Evolutionary conservation across 2,329 filamentous ascomycete species (phyloP).

Genomic region (Curvularia eragrostidis): DNA sequence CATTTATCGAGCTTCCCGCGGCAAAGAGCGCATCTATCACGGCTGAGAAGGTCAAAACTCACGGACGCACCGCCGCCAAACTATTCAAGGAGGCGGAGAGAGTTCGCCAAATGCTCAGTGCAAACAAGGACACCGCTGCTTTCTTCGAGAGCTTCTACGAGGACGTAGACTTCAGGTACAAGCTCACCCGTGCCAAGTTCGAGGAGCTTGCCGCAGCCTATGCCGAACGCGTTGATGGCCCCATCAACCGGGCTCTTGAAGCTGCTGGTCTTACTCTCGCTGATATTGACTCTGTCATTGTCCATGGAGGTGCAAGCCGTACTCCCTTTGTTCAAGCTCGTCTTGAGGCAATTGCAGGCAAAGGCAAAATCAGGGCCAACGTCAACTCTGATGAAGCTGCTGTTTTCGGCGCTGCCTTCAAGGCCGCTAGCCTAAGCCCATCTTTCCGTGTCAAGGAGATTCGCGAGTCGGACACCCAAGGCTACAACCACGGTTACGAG

Average conservation of each 20-base stretch:
- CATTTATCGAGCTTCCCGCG: conserved; percentile 72
- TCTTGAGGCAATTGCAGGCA: conserved; percentile 76
- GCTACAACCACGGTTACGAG: conserved; percentile 76
- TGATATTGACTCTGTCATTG: conserved; percentile 87
- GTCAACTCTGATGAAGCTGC: conserved; percentile 98
- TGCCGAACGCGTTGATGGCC: conserved; percentile 70
- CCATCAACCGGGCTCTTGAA: conserved; percentile 76
- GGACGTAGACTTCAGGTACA: conserved; percentile 92
- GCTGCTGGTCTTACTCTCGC: conserved; percentile 73
- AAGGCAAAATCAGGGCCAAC: conserved; percentile 85
- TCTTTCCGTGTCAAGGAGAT: conserved; percentile 99
- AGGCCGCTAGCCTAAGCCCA: conserved; percentile 87
- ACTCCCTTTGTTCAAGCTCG: conserved; percentile 94
- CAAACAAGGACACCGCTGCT: conserved; percentile 80
- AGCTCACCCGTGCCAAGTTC: conserved; percentile 79
- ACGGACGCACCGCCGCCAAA: conserved; percentile 87
- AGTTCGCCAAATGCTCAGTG: conserved; percentile 86
- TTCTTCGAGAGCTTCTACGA: conserved; percentile 91
- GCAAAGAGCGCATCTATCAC: conserved; percentile 70
- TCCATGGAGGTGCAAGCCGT: conserved; percentile 87
- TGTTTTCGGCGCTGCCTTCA: conserved; percentile 94
- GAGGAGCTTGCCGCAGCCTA: conserved; percentile 77
- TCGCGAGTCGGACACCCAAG: conserved; percentile 75
- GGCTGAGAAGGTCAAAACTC: conserved; percentile 68
- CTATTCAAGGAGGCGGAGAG: conserved; percentile 93